Conservation (phyloP, 495 filamentous ascomycete genomes). For the Xylaria longipes region DNA sequence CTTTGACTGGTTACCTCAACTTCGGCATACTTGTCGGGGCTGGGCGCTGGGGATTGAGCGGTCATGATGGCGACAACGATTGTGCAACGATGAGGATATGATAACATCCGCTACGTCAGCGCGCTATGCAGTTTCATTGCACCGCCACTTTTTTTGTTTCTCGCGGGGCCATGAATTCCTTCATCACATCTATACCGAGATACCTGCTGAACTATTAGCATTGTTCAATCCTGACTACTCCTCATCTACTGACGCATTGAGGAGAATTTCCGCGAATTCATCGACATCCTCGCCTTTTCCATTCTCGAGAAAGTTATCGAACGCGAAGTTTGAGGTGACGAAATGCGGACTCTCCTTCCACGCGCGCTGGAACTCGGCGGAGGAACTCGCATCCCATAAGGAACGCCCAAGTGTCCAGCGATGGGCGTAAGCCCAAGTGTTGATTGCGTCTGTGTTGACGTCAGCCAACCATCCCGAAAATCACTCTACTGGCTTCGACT, state of each 20-base stretch:
- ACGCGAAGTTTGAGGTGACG: constrained; percentile 36
- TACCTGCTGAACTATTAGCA: constrained; percentile 4
- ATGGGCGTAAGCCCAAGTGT: constrained; percentile 34
- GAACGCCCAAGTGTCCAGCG: constrained; percentile 40
- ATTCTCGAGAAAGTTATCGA: constrained; percentile 35
- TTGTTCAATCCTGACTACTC: not conserved
- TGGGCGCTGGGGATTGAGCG: not conserved
- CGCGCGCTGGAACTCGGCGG: constrained; percentile 35
- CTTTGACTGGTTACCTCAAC: not conserved
- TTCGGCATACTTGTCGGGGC: not conserved
- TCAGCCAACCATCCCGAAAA: not conserved
- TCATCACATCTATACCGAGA: constrained; percentile 7
- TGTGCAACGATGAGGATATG: not conserved
- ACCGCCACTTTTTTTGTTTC: not conserved
- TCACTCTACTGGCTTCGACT: not conserved
- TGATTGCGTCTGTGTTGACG: constrained; percentile 13
- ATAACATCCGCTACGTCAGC: not conserved
- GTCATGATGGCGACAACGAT: not conserved
- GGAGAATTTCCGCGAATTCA: constrained; percentile 37
- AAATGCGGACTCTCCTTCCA: constrained; percentile 37
- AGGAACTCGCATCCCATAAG: constrained; percentile 40
- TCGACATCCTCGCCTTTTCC: constrained; percentile 40
- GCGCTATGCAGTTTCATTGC: not conserved
- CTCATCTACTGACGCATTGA: constrained; percentile 33
- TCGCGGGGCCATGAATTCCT: constrained; percentile 5